Base-by-base conservation (phyloP, 805 yeast genomes). In the Saturnispora besseyi region DNA sequence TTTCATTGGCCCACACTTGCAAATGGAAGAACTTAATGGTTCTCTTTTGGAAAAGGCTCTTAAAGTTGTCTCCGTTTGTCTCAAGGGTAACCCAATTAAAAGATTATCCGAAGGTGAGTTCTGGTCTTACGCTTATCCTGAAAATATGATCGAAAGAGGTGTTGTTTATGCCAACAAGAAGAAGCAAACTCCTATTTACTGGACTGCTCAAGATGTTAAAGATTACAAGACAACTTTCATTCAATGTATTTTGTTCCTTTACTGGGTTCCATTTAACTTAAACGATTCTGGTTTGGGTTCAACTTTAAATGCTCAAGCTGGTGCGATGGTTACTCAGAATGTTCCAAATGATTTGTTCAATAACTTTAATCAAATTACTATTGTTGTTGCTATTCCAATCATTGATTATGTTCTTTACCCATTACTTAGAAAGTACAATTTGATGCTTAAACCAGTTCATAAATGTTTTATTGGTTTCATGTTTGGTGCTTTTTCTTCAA, bases 311-410 rank as follows among this genome's bases (percentile, higher is more conserved):
- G 73, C 79, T 4, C 81, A 76, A 61, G 79, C 80, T 45, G 78
- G 77, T 55, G 69, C 77, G 28, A 74, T 77, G 81, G 62, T 70
- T 9, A 66, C 75, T 28, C 65, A 74, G 29, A 78, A 78, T 44
- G 78, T 77, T 56, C 81, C 81, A 53, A 77, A 77, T 57, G 82
- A 77, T 67, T 69, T 77, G 56, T 74, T 76, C 66, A 71, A 66
- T 54, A 76, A 75, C 58, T 75, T 77, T 65, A 77, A 77, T 56
- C 79, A 79, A 44, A 67, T 77, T 52, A 72, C 81, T 21, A 77
- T 77, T 55, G 74, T 77, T 54, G 66, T 75, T 43, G 64, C 73
- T 50, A 69, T 77, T 49, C 82, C 81, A 52, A 65, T 77, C 44
- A 65, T 76, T 56, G 79, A 77, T 57, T 64, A 70, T 53, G 45